These are phyloP conservation scores for Maudiozyma turicensis DNA, from an alignment of 805 yeast genomes.

Conservation along the genomic window DNA sequence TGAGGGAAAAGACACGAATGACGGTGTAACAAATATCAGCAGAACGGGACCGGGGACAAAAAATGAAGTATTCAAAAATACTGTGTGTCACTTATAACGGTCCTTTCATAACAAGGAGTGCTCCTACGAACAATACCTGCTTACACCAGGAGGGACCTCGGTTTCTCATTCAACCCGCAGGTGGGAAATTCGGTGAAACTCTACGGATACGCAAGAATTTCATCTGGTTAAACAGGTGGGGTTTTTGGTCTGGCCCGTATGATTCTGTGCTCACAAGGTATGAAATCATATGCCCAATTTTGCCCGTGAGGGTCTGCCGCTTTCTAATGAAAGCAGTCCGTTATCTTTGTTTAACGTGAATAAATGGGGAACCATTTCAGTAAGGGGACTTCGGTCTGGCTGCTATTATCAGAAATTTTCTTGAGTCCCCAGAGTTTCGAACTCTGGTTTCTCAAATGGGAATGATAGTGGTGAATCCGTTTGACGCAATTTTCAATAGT, in stretches of 20 bases:
- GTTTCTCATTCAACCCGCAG: conserved; percentile 11
- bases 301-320: conserved; percentile 13
- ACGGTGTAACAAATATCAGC: too few species aligned
- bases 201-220: conserved; percentile 10
- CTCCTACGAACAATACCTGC: conserved; percentile 25
- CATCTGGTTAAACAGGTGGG: not conserved
- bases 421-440: not conserved
- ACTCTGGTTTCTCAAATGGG: conserved; percentile 15
- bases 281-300: not conserved
- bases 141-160: conserved; percentile 9
- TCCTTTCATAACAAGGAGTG: not conserved
- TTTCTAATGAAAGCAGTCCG: too few species aligned
- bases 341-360: too few species aligned
- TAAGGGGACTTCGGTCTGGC: not conserved
- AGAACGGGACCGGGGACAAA: too few species aligned
- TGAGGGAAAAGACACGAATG: too few species aligned
- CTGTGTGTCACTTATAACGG: too few species aligned
- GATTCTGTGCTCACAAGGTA: not conserved
- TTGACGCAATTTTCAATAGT: conserved; percentile 16
- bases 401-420: conserved; percentile 28
- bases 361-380: conserved; percentile 15
- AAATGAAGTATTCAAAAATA: too few species aligned
- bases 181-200: conserved; percentile 34
- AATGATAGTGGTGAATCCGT: conserved; percentile 26
- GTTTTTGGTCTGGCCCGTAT: not conserved